Percentiles rank a stretch among this genome's conserved stretches.
phyloP scores from a whole-genome alignment of 441 rosid genomes.

The Erodium moschatum region DNA sequence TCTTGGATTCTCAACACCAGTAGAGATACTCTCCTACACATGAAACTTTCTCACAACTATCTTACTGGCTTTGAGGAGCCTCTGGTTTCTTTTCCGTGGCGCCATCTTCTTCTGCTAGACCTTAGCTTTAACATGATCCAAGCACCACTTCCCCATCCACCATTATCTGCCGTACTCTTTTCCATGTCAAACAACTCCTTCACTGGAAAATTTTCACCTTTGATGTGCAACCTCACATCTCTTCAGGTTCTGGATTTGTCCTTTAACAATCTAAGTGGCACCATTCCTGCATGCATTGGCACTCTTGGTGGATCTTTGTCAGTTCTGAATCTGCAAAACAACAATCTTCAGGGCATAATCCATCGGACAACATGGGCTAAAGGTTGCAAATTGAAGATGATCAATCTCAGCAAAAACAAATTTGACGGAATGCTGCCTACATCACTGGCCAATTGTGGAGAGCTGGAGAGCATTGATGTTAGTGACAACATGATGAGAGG shows the following conservation, averaged over 20 bases:
- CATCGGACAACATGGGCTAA: not conserved
- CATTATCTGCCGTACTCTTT: too few species aligned
- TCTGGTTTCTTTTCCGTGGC: too few species aligned
- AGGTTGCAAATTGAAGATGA: conserved; percentile 12
- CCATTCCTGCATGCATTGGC: conserved; percentile 19
- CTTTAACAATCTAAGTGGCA: conserved; percentile 17
- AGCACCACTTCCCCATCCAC: too few species aligned
- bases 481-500: conserved; percentile 10
- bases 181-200: too few species aligned
- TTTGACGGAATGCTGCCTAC: conserved; percentile 15
- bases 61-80: too few species aligned
- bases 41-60: too few species aligned
- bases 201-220: too few species aligned
- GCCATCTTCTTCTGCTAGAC: too few species aligned
- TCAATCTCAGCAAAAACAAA: conserved; percentile 19
- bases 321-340: conserved; percentile 15
- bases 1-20: not conserved
- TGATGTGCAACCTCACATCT: not conserved
- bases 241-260: conserved; percentile 25
- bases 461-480: conserved; percentile 12
- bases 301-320: not conserved
- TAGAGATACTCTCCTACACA: too few species aligned
- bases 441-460: conserved; percentile 19
- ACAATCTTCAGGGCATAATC: too few species aligned
- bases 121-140: too few species aligned